Evolutionary conservation across 495 filamentous ascomycete genomes (phyloP), one percentile per base, ranked within the genome.

Genomic region (Penicillium odoratum): DNA sequence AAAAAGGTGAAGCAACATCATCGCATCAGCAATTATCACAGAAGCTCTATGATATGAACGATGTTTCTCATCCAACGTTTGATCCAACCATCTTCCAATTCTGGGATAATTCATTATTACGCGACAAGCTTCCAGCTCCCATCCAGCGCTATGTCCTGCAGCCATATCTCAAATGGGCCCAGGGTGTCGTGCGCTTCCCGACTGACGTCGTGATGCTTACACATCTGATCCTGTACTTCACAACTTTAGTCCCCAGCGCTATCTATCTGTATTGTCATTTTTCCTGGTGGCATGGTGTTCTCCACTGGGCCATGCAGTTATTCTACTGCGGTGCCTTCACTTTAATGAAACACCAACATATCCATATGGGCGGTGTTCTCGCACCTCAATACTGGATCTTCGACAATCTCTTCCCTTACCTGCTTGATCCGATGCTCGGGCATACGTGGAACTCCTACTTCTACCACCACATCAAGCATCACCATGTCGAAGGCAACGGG

Each of bases 361-460:
- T 92, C 59, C 90, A 93, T 69, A 83, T 82, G 70, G 80, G 82
- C 21, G 90, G 89, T n/a, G 76, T 91, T 13, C 69, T 91, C n/a
- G 62, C 70, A 4, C 76, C 74, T 50, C 61, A 68, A 18, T 83
- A 79, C 55, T 68, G 65, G 16, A 54, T 73, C 53, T 69, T 91
- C 51, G 88, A 92, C 64, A 60, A 64, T 4, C 36, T 75, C 1
- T 93, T 91, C 64, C 89, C 90, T 2, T 93, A 92, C 61, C 63
- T 92, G 16, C 71, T 83, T 29, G 87, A 91, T 59, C 89, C 89
- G 3, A 67, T 93, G 57, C 87, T 89, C 78, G 90, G 90, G 2
- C 89, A 92, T 61, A 91, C 90, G 0, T 92, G 88, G 88, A 88
- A 92, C 69, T 86, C 83, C 9, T 93, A 92, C 69, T 93, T 79